Conservation (phyloP, 495 filamentous ascomycete genomes). For the Xylona heveae region DNA sequence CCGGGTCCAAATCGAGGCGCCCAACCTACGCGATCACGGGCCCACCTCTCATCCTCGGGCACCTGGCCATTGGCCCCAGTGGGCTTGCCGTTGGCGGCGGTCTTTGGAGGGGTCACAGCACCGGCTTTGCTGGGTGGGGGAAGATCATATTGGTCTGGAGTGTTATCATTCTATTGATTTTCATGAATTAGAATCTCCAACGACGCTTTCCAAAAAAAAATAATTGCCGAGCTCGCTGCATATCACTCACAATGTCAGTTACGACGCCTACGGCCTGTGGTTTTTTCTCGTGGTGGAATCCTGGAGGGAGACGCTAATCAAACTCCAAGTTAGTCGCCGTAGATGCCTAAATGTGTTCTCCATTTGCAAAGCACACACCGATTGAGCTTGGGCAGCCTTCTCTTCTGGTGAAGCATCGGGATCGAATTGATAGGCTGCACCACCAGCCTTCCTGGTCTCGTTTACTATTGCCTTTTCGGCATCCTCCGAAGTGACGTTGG, state of each 20-base stretch:
- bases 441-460: slow-evolving; percentile 56
- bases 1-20: slow-evolving; percentile 54
- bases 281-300: slow-evolving; percentile 41
- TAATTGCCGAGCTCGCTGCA: background rate
- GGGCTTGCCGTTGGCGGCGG: slow-evolving; percentile 22
- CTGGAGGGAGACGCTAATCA: slow-evolving; percentile 32
- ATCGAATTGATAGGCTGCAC: slow-evolving; percentile 65
- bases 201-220: background rate
- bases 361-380: slow-evolving; percentile 34
- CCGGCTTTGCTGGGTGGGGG: slow-evolving; percentile 52
- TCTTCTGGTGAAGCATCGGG: slow-evolving; percentile 66
- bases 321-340: background rate
- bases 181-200: slow-evolving; percentile 2
- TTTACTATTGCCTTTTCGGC: slow-evolving; percentile 49
- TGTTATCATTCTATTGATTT: slow-evolving; percentile 34
- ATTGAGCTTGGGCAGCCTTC: slow-evolving; percentile 58
- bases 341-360: slow-evolving; percentile 1
- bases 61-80: slow-evolving; percentile 24
- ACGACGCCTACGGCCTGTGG: slow-evolving; percentile 45
- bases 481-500: slow-evolving; percentile 41
- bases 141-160: slow-evolving; percentile 52
- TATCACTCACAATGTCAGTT: slow-evolving; percentile 39
- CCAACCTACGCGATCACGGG: slow-evolving; percentile 48
- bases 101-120: slow-evolving; percentile 23
- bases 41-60: slow-evolving; percentile 22